phyloP scores from a whole-genome alignment of 192 early-diverging fungal species.

The Podila verticillata region DNA sequence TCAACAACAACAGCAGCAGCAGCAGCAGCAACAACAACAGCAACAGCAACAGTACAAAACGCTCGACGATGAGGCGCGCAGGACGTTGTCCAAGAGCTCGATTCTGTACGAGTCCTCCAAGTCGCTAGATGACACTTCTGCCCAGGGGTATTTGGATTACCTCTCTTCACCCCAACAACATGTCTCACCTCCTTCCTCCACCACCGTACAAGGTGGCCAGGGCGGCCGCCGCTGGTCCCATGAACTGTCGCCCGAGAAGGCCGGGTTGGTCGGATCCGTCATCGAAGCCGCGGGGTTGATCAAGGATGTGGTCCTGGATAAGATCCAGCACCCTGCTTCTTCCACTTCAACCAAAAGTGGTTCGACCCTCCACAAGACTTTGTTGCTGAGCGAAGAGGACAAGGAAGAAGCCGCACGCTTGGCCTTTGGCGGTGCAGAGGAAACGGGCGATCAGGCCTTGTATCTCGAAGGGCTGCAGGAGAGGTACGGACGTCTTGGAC shows the following conservation, averaged over 20 bases:
- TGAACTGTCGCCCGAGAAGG: slow-evolving; percentile 47
- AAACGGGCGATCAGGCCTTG: slow-evolving; percentile 34
- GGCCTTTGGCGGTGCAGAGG: slow-evolving; percentile 45
- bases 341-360: background rate
- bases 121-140: slow-evolving; percentile 2
- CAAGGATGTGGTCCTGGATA: slow-evolving; percentile 46
- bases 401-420: slow-evolving; percentile 23
- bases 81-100: slow-evolving; percentile 27
- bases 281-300: slow-evolving; percentile 26
- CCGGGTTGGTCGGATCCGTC: slow-evolving; percentile 26
- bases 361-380: background rate
- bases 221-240: slow-evolving; percentile 46
- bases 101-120: slow-evolving; percentile 47
- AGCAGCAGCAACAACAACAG: slow-evolving; percentile 1
- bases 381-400: slow-evolving; percentile 7
- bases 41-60: background rate
- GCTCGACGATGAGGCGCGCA: slow-evolving; percentile 5
- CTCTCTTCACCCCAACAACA: too few species aligned
- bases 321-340: slow-evolving; percentile 22
- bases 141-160: background rate
- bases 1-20: slow-evolving; percentile 1
- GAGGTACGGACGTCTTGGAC: background rate
- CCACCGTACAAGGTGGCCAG: slow-evolving; percentile 30
- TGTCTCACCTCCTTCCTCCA: slow-evolving; percentile 13
- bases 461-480: slow-evolving; percentile 22